Evolutionary conservation across 257 asterid species (phyloP).

Genomic region (Gentiana macrophylla): DNA sequence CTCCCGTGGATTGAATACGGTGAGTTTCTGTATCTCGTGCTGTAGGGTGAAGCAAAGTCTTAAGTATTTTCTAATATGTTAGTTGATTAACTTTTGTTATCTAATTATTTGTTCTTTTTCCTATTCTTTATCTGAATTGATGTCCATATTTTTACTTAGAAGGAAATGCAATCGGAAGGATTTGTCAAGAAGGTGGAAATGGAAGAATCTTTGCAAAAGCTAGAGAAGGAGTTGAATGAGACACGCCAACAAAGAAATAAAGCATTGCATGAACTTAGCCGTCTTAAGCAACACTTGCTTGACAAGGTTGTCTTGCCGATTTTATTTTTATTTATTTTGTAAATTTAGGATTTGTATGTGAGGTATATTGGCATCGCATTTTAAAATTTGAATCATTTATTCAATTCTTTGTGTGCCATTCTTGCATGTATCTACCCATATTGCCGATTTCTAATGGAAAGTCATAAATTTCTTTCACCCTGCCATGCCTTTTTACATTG

Average conservation of each 20-base stretch:
- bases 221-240: slow-evolving; percentile 76
- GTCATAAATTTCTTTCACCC: neutral
- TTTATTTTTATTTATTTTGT: too few species aligned
- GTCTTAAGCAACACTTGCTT: slow-evolving; percentile 91
- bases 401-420: neutral
- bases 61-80: neutral
- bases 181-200: slow-evolving; percentile 51
- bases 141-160: slow-evolving; percentile 18
- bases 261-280: slow-evolving; percentile 67
- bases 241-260: slow-evolving; percentile 62
- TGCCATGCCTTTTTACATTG: neutral
- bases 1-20: slow-evolving; percentile 40
- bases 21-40: slow-evolving; percentile 15
- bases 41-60: slow-evolving; percentile 1
- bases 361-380: too few species aligned
- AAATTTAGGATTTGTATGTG: too few species aligned
- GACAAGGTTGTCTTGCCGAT: slow-evolving; percentile 49
- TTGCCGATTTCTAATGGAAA: too few species aligned
- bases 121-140: slow-evolving; percentile 4
- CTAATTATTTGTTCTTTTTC: slow-evolving; percentile 2
- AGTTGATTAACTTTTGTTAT: neutral
- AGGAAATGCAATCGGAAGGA: slow-evolving; percentile 31
- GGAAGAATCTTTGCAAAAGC: slow-evolving; percentile 49
- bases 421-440: too few species aligned
- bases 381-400: neutral